Base-by-base conservation (phyloP, 176 grass and related monocot species). In the Pharus latifolius region DNA sequence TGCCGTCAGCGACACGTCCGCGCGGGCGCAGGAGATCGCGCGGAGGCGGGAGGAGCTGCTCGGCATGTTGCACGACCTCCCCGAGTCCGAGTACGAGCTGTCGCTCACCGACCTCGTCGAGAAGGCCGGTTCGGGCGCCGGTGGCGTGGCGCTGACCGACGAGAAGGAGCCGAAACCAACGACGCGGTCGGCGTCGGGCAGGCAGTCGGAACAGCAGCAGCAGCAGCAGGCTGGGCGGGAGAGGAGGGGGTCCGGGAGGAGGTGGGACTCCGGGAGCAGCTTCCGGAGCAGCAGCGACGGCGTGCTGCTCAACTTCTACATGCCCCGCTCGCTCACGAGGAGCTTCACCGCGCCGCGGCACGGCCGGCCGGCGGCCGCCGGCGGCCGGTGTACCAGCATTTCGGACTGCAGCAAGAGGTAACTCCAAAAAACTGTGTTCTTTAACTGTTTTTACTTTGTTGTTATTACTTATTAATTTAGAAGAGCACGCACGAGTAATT, bases 91-190 rank as follows among this genome's bases (percentile, higher is more conserved):
- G 5, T 85, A 84, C 64, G 93, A 97, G 85, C 80, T 97, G 50
- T 97, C 89, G 19, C 80, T 97, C 70, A 89, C 88, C 52, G 88
- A 92, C 76, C 82, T 92, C 45, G 86, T 92, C 51, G 86, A 97
- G 49, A 77, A 76, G 68, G 71, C 44, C 31, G 17, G 26, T 3
- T 29, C 5, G 1, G 30, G 20, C 26, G 34, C 19, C 7, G 7
- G 1, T 2, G 26, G 7, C 15, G 7, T 60, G 13, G 15, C 6
- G 2, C 6, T 26, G 20, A 0, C 8, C 5, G 70, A 69, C 38
- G 56, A 45, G 41, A 68, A 46, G 17, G 74, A 59, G 6, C 2
- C 40, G 10, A 25, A 5, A 7, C 17, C 73, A 12, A 2, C 22
- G 15, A 25, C 0, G 62, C 19, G 54, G 44, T 47, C 73, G n/a